Evolutionary conservation across 352 stramenopile species (phyloP), one percentile per base, ranked within the genome.

Genomic region (Sclerospora graminicola): DNA sequence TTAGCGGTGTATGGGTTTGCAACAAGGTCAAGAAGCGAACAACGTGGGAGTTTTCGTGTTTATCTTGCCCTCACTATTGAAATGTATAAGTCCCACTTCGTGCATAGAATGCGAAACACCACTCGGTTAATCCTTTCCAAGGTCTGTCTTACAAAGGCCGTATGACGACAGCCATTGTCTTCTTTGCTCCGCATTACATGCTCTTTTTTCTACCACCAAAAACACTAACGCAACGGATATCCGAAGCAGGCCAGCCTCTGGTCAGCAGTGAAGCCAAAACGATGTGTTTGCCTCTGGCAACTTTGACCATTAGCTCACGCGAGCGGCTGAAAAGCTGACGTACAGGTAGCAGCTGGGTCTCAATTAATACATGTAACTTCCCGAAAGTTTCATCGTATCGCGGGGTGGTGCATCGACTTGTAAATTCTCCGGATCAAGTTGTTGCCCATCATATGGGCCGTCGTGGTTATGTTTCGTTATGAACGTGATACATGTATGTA

Each of bases 221-320:
- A 26, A 3, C 8, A 32, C 13, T 13, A 32, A 14, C 8, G 8
- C 8, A 29, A 26, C 21, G 6, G 21, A 26, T 26, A 26, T 26
- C 21, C 26, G 26, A 27, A 20, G 20, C 15, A 5, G 38, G 37
- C 33, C 31, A 24, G 40, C 57, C 41, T 61, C 41, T 57, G 47
- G 23, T 13, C 44, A 3, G 7, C 19, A 36, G 20, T 26, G 10
- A 18, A 43, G 48, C 41, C 36, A 57, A 34, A 33, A 60, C 21
- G 29, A 52, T 52, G 45, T 55, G 45, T 24, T 45, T 30, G 21
- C 45, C 43, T 48, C 44, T 54, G 44, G 31, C 45, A 39, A 54
- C 44, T 40, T 62, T 16, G 24, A 27, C 32, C 48, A 47, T 62
- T 62, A 62, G 53, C 53, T 54, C 36, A 62, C 53, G 36, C 21